Evolutionary conservation across 1,139 yeast species (phyloP).

Genomic region (Saccharomyces hybrid): DNA sequence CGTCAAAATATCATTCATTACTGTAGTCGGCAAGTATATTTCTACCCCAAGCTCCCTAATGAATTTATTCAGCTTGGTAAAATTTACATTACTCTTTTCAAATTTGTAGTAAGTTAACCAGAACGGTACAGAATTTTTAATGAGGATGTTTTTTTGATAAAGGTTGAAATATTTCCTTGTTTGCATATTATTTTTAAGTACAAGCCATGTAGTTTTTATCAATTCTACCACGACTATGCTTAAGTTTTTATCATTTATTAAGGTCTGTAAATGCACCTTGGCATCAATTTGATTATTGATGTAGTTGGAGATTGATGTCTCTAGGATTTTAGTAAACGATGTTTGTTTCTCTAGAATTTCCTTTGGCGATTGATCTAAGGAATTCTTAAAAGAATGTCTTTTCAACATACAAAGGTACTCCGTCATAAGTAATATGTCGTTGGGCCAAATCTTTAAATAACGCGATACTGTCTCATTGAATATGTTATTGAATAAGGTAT

Average conservation of each 20-base stretch:
- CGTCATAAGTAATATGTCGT: conserved; percentile 12
- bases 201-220: conserved; percentile 35
- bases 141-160: conserved; percentile 35
- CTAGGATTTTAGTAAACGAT: conserved; percentile 22
- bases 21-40: conserved; percentile 42
- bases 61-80: conserved; percentile 39
- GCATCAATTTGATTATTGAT: conserved; percentile 14
- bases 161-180: conserved; percentile 41
- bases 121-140: conserved; percentile 41
- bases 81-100: conserved; percentile 41
- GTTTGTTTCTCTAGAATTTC: conserved; percentile 20
- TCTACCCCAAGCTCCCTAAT: conserved; percentile 38
- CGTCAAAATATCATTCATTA: conserved; percentile 39
- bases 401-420: conserved; percentile 19
- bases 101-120: conserved; percentile 53
- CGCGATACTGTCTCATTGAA: conserved; percentile 12
- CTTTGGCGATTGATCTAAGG: conserved; percentile 17
- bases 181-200: conserved; percentile 29
- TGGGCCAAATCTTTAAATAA: conserved; percentile 15
- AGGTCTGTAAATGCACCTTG: conserved; percentile 19
- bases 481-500: conserved; percentile 10
- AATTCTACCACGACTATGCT: conserved; percentile 36
- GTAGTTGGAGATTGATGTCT: conserved; percentile 20
- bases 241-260: conserved; percentile 32
- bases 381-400: conserved; percentile 19